Base-by-base conservation (phyloP, 495 filamentous ascomycete species). In the Trichoderma erinaceum region DNA sequence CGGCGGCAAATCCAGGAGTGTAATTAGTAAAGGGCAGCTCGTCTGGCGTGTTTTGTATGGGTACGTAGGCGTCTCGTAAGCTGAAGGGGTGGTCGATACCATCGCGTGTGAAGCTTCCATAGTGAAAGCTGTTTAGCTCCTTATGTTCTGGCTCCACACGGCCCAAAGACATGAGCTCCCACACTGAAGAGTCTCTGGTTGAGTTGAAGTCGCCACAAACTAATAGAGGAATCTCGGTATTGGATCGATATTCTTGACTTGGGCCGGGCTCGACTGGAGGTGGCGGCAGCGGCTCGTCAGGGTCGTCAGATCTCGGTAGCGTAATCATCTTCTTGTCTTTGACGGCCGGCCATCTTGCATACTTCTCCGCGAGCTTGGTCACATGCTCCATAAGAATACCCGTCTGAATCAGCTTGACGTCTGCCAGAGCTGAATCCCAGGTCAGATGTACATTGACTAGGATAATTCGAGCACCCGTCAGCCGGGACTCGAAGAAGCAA, bases 191-290 rank as follows among this genome's bases (percentile, higher is more conserved):
- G 66, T 89, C 89, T 13, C 87, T 82, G 3, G 87, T 88, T 5
- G 94, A 97, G 78, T 99, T 99, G 83, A 96, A 96, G 75, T 99
- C 95, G 70, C 93, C 93, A 72, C 94, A 97, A 71, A 98, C 85
- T 67, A 99, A 77, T 23, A 99, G 81, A 1, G 95, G 95, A 61
- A 99, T 96, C 69, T 96, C 90, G 10, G 90, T 87, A 29, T 89
- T 92, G 71, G 80, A 88, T 64, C 89, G 77, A 79, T 98, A 99
- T 72, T 94, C 88, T 75, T 88, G 83, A 6, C 83, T 79, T 32
- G 80, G 80, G 29, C 84, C 83, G 1, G 82, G 78, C 3, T 84
- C 83, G 7, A 83, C 72, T 8, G 78, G 74, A 18, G 64, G 73
- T 63, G 70, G 72, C 44, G 71, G 67, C 48, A 71, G 70, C 2